A percentile compares a stretch with the other conserved stretches of the same genome.
Conservation (phyloP, 2,329 filamentous ascomycete genomes). For the Sporothrix luriei region DNA sequence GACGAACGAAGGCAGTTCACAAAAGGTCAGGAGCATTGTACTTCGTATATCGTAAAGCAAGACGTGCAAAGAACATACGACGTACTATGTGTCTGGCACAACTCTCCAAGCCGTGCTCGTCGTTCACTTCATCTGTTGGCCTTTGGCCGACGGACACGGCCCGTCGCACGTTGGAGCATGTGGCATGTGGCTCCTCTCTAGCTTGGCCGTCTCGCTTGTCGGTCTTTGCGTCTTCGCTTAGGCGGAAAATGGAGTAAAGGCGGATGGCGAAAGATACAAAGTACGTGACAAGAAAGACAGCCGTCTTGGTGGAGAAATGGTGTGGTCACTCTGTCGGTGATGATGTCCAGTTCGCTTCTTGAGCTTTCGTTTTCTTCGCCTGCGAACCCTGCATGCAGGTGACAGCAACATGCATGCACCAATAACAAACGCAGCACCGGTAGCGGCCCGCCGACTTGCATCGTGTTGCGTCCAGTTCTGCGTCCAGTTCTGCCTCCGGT, state of each 20-base stretch:
- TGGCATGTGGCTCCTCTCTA: background rate
- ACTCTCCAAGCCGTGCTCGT: too few relatives aligned
- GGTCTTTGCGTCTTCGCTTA: conserved; percentile 1
- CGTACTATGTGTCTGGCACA: too few relatives aligned
- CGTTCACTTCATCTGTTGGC: too few relatives aligned
- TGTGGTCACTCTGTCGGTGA: too few relatives aligned
- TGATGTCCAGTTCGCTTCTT: too few relatives aligned
- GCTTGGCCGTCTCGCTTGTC: conserved; percentile 10
- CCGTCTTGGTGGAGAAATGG: background rate
- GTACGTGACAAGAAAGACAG: background rate
- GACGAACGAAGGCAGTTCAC: background rate
- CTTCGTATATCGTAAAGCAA: too few relatives aligned
- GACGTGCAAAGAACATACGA: background rate
- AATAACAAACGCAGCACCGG: too few relatives aligned
- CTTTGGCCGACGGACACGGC: background rate
- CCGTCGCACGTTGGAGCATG: background rate
- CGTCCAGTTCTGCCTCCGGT: too few relatives aligned
- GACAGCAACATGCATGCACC: background rate
- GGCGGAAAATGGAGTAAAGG: background rate
- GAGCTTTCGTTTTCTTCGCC: too few relatives aligned
- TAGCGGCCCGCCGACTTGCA: too few relatives aligned
- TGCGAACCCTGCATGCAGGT: too few relatives aligned
- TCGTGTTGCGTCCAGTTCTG: too few relatives aligned
- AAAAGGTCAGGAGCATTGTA: background rate
- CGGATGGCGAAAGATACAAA: background rate